These are phyloP conservation scores for Acanthamoeba healyi DNA, from an alignment of 208 protist genomes.

Conservation along the genomic window DNA sequence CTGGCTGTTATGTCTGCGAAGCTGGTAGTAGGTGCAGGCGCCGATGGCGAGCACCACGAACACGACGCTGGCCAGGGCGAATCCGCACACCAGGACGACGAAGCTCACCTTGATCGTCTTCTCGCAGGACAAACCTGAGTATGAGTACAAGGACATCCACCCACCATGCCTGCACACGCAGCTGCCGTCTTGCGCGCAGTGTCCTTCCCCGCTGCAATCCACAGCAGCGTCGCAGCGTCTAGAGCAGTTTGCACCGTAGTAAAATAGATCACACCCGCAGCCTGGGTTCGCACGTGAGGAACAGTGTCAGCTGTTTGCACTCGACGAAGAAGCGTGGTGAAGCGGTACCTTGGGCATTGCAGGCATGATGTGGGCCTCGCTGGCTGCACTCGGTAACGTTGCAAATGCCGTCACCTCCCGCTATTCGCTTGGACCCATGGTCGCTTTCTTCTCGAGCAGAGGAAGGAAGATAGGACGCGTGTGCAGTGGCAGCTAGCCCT, in stretches of 20 bases:
- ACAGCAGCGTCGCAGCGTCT: not conserved
- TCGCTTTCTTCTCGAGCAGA: not conserved
- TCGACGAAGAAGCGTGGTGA: not conserved
- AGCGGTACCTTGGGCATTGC: not conserved
- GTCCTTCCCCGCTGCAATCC: not conserved
- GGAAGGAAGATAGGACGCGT: too few relatives aligned
- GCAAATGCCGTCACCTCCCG: not conserved
- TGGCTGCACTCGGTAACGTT: not conserved
- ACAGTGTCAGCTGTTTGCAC: not conserved
- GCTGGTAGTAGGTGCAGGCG: not conserved
- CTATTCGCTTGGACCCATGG: not conserved
- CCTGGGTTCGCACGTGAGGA: not conserved
- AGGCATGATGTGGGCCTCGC: not conserved
- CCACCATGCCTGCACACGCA: not conserved
- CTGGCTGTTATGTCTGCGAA: not conserved
- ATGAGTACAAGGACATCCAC: not conserved
- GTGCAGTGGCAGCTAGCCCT: too few relatives aligned
- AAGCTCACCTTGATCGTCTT: not conserved
- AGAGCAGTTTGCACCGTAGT: not conserved
- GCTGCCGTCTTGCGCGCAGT: not conserved
- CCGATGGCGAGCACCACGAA: not conserved
- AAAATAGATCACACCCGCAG: not conserved
- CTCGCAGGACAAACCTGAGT: not conserved
- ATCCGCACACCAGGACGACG: not conserved
- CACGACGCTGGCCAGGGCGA: not conserved